phyloP scores from a whole-genome alignment of 116 monocot genomes.

The Phalaenopsis hybrid region DNA sequence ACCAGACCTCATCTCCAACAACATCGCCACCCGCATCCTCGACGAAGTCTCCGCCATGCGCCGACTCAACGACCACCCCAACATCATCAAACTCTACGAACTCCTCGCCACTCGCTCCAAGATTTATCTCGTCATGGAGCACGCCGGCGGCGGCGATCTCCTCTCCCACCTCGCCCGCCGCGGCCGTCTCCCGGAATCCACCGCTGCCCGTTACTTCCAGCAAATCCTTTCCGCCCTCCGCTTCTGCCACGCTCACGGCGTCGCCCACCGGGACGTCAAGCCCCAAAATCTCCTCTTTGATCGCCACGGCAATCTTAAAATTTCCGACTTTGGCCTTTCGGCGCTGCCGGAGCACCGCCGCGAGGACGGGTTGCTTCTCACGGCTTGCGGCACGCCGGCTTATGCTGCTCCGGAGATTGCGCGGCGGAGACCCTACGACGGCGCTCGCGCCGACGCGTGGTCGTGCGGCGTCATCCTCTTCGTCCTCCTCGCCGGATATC shows the following conservation, averaged over 20 bases:
- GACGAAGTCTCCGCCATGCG: conserved; percentile 49
- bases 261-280: conserved; percentile 61
- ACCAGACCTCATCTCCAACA: conserved; percentile 14
- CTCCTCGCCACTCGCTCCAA: conserved; percentile 45
- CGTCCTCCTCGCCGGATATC: conserved; percentile 50
- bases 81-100: conserved; percentile 41
- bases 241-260: conserved; percentile 54
- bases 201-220: conserved; percentile 25
- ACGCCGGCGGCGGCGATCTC: conserved; percentile 44
- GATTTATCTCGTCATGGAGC: conserved; percentile 52
- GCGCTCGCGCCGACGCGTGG: conserved; percentile 63
- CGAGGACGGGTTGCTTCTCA: conserved; percentile 34
- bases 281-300: conserved; percentile 52
- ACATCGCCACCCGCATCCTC: conserved; percentile 26
- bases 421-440: conserved; percentile 39
- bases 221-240: conserved; percentile 47
- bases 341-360: conserved; percentile 35
- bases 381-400: conserved; percentile 57
- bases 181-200: background rate
- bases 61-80: conserved; percentile 39
- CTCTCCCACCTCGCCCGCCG: conserved; percentile 11
- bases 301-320: conserved; percentile 31
- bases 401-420: conserved; percentile 62
- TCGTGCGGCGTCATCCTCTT: conserved; percentile 78
- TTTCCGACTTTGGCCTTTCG: conserved; percentile 45